Conservation (phyloP, 2,329 filamentous ascomycete species). For the Helotiales sp. region DNA sequence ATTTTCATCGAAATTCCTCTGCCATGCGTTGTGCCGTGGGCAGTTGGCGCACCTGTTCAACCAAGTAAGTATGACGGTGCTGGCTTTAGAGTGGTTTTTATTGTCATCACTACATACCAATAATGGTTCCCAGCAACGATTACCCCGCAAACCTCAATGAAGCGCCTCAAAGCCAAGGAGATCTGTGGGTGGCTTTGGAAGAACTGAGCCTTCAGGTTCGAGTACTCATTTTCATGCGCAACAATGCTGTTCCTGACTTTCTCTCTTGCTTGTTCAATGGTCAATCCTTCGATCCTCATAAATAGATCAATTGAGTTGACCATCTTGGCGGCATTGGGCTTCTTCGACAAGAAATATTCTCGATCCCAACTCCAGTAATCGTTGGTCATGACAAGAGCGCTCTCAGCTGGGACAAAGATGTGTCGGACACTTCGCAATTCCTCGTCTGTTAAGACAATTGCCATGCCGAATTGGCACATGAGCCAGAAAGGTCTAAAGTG, state of each 20-base stretch:
- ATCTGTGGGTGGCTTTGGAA: neutral
- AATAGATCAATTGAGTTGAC: neutral
- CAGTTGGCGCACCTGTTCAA: neutral
- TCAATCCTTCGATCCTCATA: neutral
- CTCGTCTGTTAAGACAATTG: neutral
- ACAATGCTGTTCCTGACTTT: neutral
- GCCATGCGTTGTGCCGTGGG: neutral
- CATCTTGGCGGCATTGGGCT: neutral
- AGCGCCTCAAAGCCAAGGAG: neutral
- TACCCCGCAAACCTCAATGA: neutral
- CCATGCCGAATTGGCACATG: neutral
- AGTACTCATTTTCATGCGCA: neutral
- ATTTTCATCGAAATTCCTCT: neutral
- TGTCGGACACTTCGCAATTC: neutral
- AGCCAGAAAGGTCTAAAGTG: neutral
- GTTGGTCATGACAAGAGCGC: neutral
- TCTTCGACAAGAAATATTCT: neutral
- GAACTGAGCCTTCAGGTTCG: neutral
- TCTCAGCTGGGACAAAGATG: neutral
- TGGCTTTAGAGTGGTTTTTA: neutral
- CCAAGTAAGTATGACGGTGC: neutral
- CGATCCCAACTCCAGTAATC: neutral
- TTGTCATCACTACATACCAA: neutral
- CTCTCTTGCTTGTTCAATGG: neutral
- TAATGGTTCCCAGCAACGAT: neutral